These are phyloP conservation scores for Verticillium albo-atrum DNA, from an alignment of 2,329 filamentous ascomycete genomes.

Conservation along the genomic window DNA sequence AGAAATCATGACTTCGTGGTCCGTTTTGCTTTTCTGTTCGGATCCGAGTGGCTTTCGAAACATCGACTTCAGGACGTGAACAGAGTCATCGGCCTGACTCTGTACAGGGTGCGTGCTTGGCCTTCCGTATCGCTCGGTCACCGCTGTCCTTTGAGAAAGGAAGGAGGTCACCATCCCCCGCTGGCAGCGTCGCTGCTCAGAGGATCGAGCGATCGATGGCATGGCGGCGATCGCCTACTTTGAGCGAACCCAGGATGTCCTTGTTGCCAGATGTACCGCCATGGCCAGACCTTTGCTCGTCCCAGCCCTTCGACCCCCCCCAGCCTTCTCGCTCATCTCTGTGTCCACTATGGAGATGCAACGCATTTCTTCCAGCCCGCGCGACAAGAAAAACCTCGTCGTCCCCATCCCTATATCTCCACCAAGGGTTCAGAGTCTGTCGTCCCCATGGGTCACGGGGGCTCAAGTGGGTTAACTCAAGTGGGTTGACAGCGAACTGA, in stretches of 20 bases:
- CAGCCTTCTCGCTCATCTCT: neutral
- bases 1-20: neutral
- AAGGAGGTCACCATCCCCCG: neutral
- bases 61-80: neutral
- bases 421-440: neutral
- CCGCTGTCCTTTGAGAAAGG: too few species aligned
- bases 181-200: neutral
- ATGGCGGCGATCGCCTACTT: neutral
- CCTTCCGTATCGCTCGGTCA: too few species aligned
- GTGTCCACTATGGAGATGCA: neutral
- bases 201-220: neutral
- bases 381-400: too few species aligned
- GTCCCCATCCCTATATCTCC: neutral
- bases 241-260: neutral
- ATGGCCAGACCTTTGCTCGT: neutral
- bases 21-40: neutral
- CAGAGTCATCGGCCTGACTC: neutral
- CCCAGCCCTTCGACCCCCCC: neutral
- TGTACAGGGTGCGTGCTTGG: too few species aligned
- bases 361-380: neutral
- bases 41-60: neutral
- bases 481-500: neutral
- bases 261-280: neutral
- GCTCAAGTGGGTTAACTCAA: neutral
- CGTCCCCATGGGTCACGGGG: neutral